Percentiles rank a stretch among this genome's conserved stretches.
phyloP scores from a whole-genome alignment of 2,329 filamentous ascomycete genomes.

The Penicillium verrucosum region DNA sequence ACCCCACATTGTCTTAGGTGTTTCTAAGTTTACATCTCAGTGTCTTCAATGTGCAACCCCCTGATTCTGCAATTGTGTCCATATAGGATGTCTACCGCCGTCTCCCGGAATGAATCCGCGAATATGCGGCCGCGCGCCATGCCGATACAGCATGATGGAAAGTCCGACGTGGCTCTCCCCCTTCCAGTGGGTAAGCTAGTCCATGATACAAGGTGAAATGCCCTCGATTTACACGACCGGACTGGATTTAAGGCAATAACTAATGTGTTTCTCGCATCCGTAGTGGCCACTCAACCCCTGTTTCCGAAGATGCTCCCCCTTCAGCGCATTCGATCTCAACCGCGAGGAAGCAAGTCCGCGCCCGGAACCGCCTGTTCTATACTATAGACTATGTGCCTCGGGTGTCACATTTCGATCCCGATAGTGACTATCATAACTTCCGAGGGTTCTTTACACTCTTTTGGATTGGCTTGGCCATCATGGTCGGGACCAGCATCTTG shows the following conservation, averaged over 20 bases:
- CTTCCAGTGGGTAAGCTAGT: slow-evolving; percentile 30
- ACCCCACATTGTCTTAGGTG: not conserved
- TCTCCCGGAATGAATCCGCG: slow-evolving; percentile 26
- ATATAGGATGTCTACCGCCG: slow-evolving; percentile 31
- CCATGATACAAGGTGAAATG: slow-evolving; percentile 36
- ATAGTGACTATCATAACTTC: slow-evolving; percentile 90
- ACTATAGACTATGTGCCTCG: slow-evolving; percentile 87
- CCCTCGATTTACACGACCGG: not conserved
- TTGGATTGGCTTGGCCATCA: slow-evolving; percentile 94
- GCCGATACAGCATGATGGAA: slow-evolving; percentile 24
- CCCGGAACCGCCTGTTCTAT: slow-evolving; percentile 81
- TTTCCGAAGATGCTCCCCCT: slow-evolving; percentile 87
- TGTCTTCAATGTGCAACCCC: slow-evolving; percentile 18
- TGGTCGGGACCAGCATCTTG: slow-evolving; percentile 92
- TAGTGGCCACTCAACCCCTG: slow-evolving; percentile 77
- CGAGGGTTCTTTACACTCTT: slow-evolving; percentile 97
- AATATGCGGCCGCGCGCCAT: slow-evolving; percentile 35
- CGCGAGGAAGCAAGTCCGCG: slow-evolving; percentile 77
- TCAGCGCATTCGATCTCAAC: slow-evolving; percentile 82
- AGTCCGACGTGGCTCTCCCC: slow-evolving; percentile 22
- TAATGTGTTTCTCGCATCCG: not conserved
- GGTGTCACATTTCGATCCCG: slow-evolving; percentile 92
- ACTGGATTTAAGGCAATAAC: not conserved
- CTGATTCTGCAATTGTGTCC: slow-evolving; percentile 9
- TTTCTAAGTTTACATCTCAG: not conserved